Conservation (phyloP, 2,329 filamentous ascomycete species). For the Amauroascus niger region DNA sequence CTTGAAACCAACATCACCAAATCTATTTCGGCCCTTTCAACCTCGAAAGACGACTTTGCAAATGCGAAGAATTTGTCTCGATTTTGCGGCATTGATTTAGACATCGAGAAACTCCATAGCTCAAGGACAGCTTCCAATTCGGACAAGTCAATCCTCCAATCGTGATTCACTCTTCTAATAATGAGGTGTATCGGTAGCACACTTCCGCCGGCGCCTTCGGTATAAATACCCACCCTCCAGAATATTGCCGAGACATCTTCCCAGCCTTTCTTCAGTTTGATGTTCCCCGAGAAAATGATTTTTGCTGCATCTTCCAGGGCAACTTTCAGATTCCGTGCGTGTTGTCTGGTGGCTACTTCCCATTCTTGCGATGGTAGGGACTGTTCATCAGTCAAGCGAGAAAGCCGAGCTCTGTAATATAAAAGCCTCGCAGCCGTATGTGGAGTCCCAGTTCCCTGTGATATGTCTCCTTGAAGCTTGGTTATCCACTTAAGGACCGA, state of each 20-base stretch:
- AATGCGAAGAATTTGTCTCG: neutral
- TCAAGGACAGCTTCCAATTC: conserved; percentile 1
- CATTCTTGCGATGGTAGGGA: neutral
- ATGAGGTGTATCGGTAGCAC: neutral
- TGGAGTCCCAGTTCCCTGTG: neutral
- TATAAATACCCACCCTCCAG: neutral
- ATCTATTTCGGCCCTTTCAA: neutral
- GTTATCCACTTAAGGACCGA: neutral
- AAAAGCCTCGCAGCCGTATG: neutral
- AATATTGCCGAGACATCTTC: neutral
- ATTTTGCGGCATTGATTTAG: neutral
- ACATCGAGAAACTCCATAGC: neutral
- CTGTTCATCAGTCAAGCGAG: neutral
- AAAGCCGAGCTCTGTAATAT: neutral
- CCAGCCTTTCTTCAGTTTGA: neutral
- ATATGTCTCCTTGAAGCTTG: neutral
- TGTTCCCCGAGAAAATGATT: neutral
- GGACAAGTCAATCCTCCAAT: neutral
- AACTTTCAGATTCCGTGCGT: neutral
- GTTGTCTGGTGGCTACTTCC: neutral
- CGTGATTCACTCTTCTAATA: neutral
- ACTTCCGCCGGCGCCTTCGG: neutral
- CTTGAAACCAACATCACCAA: neutral
- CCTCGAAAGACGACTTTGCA: neutral
- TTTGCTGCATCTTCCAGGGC: neutral